Evolutionary conservation across 805 yeast genomes (phyloP), one percentile per base, ranked within the genome.

Genomic region (Hanseniaspora nectarophila): DNA sequence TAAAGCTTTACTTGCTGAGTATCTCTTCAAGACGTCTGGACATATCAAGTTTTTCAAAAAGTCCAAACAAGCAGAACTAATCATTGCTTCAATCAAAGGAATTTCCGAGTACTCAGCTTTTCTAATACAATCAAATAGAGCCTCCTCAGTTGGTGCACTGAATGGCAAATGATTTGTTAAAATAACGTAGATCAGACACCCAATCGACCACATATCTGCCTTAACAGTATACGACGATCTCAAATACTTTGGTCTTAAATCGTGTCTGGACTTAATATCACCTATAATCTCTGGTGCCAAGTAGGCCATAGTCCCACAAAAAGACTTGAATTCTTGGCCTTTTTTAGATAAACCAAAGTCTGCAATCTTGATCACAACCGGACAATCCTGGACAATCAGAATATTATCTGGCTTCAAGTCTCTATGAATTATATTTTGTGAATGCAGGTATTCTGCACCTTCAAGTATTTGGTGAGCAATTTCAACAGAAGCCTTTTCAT

Each of bases 171-270:
- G 96, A 0, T 92, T 90, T 0, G 98, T 90, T 51, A 92, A 66
- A 23, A 90, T 79, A 4, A 92, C 98, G 68, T 88, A 92, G 0
- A 88, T 82, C 26, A 92, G 69, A 66, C 99, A 92, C 0, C 98
- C 99, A 53, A 92, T 73, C 1, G 97, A 87, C 99, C 99, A 92
- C 76, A 92, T 86, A 64, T 92, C 99, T 15, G 92, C 97, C 54
- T 85, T 73, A 35, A 84, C 81, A 2, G 96, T 86, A 62, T 92
- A 92, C 48, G 65, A 67, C 59, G 55, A 55, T 58, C 60, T 31
- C 60, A 43, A 46, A 44, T 24, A 53, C 49, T 26, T 58, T 56
- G 45, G 56, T 54, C 13, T 55, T 45, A 33, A 55, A 44, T 29
- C 55, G 54, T 33, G 49, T 54, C 21, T 54, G 56, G 21, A 54